Percentiles rank a stretch among this genome's conserved stretches.
Conservation (phyloP, 306 rosid species). For the Canavalia ensiformis region DNA sequence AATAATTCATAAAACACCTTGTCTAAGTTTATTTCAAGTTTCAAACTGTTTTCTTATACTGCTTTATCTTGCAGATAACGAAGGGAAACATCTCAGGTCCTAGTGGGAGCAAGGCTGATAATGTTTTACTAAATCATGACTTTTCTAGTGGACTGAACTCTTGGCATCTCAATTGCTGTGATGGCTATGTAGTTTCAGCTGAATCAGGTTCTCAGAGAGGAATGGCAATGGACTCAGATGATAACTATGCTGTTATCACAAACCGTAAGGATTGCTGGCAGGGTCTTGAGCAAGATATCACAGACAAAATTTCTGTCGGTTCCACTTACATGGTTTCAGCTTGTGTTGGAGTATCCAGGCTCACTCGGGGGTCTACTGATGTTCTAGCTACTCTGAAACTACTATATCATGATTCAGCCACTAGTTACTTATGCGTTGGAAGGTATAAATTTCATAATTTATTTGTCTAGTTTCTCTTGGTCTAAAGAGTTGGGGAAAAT, state of each 20-base stretch:
- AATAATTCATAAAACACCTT: background rate
- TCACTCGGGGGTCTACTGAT: conserved; percentile 57
- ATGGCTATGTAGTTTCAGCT: conserved; percentile 60
- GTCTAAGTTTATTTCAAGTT: background rate
- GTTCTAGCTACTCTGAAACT: conserved; percentile 78
- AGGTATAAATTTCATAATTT: conserved; percentile 52
- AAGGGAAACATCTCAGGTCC: conserved; percentile 35
- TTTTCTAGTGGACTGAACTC: conserved; percentile 72
- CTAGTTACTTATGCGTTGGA: conserved; percentile 66
- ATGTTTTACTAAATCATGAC: conserved; percentile 71
- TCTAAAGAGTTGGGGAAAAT: conserved; percentile 1
- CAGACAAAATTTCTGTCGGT: conserved; percentile 56
- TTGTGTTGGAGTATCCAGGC: conserved; percentile 70
- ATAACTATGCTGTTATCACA: conserved; percentile 63
- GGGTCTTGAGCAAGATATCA: conserved; percentile 84
- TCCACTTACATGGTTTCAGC: conserved; percentile 68
- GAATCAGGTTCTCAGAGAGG: conserved; percentile 52
- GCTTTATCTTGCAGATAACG: conserved; percentile 51
- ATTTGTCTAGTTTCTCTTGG: conserved; percentile 3
- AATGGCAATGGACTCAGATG: conserved; percentile 25
- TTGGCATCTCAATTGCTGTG: conserved; percentile 75
- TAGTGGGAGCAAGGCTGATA: conserved; percentile 47
- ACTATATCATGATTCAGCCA: conserved; percentile 56
- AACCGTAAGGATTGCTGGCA: conserved; percentile 80
- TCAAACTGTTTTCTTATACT: background rate